Evolutionary conservation across 176 grass and related monocot species (phyloP).

Genomic region (Stipa capillata): DNA sequence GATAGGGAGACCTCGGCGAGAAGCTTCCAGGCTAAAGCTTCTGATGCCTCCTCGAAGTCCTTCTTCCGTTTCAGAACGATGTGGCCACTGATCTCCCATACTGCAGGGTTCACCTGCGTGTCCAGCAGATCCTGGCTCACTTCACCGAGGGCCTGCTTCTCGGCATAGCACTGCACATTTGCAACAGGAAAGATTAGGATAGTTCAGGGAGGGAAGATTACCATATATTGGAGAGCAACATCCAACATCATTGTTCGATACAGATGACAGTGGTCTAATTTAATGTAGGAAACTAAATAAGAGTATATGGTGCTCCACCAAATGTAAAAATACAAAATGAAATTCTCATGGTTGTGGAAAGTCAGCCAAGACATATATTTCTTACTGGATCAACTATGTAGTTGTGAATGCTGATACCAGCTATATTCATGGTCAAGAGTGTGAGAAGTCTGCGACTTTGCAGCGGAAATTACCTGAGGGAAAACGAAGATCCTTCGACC

Average conservation of each 20-base stretch:
- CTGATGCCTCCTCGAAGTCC: conserved; percentile 65
- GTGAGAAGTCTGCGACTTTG: not conserved
- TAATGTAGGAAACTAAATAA: not conserved
- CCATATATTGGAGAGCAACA: not conserved
- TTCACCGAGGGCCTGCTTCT: conserved; percentile 67
- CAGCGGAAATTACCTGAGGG: conserved; percentile 43
- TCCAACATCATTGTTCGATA: not conserved
- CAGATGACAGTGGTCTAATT: not conserved
- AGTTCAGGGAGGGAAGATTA: not conserved
- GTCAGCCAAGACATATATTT: not conserved
- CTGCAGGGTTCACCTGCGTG: conserved; percentile 80
- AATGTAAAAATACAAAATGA: not conserved
- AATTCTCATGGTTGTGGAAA: not conserved
- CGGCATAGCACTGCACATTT: conserved; percentile 57
- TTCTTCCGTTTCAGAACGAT: conserved; percentile 58
- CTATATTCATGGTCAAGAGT: not conserved
- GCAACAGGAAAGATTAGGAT: not conserved
- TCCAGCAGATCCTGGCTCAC: conserved; percentile 63
- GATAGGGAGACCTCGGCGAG: conserved; percentile 66
- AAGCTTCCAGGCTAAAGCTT: conserved; percentile 57
- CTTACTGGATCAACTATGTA: not conserved
- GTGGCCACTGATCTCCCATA: conserved; percentile 78
- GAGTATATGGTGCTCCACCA: not conserved
- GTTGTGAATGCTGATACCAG: not conserved
- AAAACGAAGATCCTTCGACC: conserved; percentile 59